These are phyloP conservation scores for Clitopilus hobsonii DNA, from an alignment of 768 basidiomycete species.

Conservation along the genomic window DNA sequence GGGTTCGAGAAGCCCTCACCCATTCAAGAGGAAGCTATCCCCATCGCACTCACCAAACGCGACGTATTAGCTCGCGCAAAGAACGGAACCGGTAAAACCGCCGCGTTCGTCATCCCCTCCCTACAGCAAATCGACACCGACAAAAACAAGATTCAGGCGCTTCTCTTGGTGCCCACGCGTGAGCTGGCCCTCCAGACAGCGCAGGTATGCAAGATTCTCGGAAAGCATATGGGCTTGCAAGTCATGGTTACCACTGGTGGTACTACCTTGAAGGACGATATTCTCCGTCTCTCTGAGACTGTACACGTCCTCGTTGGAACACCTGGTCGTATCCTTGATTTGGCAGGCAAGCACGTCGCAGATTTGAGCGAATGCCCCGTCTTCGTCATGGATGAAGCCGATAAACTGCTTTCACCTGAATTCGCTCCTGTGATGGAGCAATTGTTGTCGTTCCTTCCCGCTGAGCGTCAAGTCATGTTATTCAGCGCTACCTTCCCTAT, in stretches of 20 bases:
- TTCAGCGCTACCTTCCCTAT: slow-evolving; percentile 99
- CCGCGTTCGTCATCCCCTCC: slow-evolving; percentile 97
- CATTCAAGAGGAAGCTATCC: slow-evolving; percentile 99
- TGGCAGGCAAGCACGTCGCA: slow-evolving; percentile 89
- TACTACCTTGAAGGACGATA: slow-evolving; percentile 97
- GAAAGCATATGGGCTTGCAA: slow-evolving; percentile 92
- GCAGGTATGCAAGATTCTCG: slow-evolving; percentile 97
- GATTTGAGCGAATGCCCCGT: slow-evolving; percentile 92
- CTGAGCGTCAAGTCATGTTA: slow-evolving; percentile 93
- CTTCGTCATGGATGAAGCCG: slow-evolving; percentile 99
- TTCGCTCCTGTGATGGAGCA: slow-evolving; percentile 99
- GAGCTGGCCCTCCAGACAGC: slow-evolving; percentile 97
- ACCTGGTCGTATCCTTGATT: slow-evolving; percentile 91
- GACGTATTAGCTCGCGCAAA: slow-evolving; percentile 95
- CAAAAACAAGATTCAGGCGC: slow-evolving; percentile 88
- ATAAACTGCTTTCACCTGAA: slow-evolving; percentile 95
- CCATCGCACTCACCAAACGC: slow-evolving; percentile 87
- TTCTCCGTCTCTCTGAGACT: slow-evolving; percentile 80
- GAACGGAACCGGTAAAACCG: slow-evolving; percentile 97
- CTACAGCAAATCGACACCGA: slow-evolving; percentile 87
- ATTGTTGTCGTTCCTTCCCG: slow-evolving; percentile 78
- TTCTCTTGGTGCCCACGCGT: slow-evolving; percentile 96
- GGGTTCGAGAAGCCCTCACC: slow-evolving; percentile 96
- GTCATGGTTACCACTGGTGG: slow-evolving; percentile 99
- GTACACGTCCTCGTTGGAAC: slow-evolving; percentile 98